phyloP scores from a whole-genome alignment of 441 rosid genomes.

The Pelargonium citronellum region DNA sequence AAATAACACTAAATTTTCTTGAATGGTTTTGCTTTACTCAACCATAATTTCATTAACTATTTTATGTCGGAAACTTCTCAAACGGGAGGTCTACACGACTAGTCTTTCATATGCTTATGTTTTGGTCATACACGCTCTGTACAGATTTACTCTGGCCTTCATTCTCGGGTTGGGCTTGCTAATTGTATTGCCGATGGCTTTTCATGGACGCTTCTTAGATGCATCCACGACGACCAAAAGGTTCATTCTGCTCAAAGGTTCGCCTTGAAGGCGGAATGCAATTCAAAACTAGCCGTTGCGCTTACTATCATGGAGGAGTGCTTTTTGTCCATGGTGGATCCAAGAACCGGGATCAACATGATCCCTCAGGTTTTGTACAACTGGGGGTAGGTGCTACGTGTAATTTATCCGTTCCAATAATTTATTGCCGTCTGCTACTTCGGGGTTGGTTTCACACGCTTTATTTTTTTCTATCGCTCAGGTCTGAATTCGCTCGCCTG shows the following conservation, averaged over 20 bases:
- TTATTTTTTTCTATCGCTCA: constrained; percentile 25
- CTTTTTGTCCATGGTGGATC: constrained; percentile 90
- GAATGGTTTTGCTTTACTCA: too few relatives aligned
- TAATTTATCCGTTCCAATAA: constrained; percentile 8
- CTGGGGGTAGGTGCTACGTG: constrained; percentile 60
- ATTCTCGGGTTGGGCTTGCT: constrained; percentile 59
- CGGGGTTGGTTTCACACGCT: background rate
- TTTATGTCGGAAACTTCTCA: background rate
- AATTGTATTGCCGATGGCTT: constrained; percentile 49
- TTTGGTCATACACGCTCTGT: constrained; percentile 23
- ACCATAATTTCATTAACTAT: too few relatives aligned
- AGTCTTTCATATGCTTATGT: constrained; percentile 14
- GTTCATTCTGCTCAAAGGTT: constrained; percentile 64
- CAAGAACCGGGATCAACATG: constrained; percentile 94
- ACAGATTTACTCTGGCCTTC: constrained; percentile 77
- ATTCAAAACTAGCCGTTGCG: constrained; percentile 87
- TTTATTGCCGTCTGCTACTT: constrained; percentile 11
- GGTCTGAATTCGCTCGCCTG: constrained; percentile 81
- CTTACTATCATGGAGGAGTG: constrained; percentile 93
- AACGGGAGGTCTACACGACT: background rate
- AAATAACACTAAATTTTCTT: too few relatives aligned
- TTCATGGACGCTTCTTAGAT: constrained; percentile 83
- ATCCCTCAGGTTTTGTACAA: constrained; percentile 84
- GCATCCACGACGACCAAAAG: constrained; percentile 79
- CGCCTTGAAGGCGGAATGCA: constrained; percentile 89